Conservation (phyloP, 2,329 filamentous ascomycete genomes). For the Lachnum nothofagi region DNA sequence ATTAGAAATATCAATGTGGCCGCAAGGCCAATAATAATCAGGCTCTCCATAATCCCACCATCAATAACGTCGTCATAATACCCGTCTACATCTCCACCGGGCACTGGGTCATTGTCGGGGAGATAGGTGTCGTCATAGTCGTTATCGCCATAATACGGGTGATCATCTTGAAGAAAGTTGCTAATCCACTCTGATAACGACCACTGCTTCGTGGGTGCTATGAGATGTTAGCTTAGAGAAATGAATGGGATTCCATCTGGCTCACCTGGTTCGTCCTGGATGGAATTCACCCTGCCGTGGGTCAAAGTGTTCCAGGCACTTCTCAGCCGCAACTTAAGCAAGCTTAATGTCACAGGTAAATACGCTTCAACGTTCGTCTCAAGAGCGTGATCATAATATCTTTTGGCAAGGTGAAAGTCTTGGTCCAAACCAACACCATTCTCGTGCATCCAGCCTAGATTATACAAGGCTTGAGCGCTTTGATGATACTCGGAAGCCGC, state of each 20-base stretch:
- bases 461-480: constrained; percentile 93
- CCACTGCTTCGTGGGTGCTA: constrained; percentile 66
- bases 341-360: constrained; percentile 80
- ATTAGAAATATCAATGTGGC: constrained; percentile 70
- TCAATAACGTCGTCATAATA: constrained; percentile 61
- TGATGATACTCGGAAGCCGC: constrained; percentile 86
- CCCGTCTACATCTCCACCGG: constrained; percentile 50
- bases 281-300: constrained; percentile 84
- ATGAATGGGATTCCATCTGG: too few species aligned
- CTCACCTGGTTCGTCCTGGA: constrained; percentile 81
- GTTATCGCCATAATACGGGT: constrained; percentile 54
- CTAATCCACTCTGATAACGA: constrained; percentile 80
- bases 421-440: constrained; percentile 89
- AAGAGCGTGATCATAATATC: constrained; percentile 89
- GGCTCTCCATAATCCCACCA: constrained; percentile 75
- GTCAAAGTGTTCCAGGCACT: constrained; percentile 95
- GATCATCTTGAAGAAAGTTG: constrained; percentile 71
- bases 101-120: constrained; percentile 51
- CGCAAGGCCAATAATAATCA: constrained; percentile 75
- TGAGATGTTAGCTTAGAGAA: constrained; percentile 33
- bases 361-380: constrained; percentile 92
- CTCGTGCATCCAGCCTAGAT: constrained; percentile 99
- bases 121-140: constrained; percentile 38
- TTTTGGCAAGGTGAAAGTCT: constrained; percentile 94
- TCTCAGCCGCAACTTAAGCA: constrained; percentile 76